phyloP scores from a whole-genome alignment of 208 protist genomes.

The Leishmania braziliensis region DNA sequence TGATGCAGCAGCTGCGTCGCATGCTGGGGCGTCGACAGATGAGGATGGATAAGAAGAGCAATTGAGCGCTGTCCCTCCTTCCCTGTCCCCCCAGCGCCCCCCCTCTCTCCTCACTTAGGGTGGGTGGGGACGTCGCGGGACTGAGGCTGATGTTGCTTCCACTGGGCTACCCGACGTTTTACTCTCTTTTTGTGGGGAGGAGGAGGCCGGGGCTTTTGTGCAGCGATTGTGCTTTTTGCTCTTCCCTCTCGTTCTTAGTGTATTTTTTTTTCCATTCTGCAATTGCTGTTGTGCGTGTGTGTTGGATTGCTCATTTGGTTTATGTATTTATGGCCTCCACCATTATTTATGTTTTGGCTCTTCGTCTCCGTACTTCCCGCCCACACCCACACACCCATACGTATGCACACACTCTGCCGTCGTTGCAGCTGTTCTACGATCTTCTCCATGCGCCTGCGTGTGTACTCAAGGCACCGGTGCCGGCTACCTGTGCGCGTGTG shows the following conservation, averaged over 20 bases:
- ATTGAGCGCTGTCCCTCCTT: not conserved
- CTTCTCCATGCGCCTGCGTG: not conserved
- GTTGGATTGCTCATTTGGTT: not conserved
- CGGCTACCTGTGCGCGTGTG: not conserved
- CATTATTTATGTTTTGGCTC: not conserved
- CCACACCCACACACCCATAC: no score
- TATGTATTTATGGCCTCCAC: no score
- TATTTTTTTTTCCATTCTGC: not conserved
- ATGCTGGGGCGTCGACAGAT: not conserved
- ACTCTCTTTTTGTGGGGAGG: not conserved
- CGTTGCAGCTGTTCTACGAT: no score
- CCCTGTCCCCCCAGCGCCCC: not conserved
- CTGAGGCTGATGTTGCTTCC: not conserved
- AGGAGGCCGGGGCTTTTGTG: no score
- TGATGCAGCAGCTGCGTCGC: conserved; percentile 21
- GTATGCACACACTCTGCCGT: no score
- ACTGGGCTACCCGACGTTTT: not conserved
- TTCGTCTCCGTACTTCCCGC: not conserved
- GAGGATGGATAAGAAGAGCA: conserved; percentile 14
- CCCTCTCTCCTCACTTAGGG: not conserved
- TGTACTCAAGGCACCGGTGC: not conserved
- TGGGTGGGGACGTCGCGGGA: not conserved
- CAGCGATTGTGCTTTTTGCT: not conserved
- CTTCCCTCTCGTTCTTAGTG: not conserved
- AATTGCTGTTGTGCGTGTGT: not conserved